A percentile compares a stretch with the other conserved stretches of the same genome.
phyloP scores from a whole-genome alignment of 2,329 filamentous ascomycete genomes.

The Dactylellina parvicollis region DNA sequence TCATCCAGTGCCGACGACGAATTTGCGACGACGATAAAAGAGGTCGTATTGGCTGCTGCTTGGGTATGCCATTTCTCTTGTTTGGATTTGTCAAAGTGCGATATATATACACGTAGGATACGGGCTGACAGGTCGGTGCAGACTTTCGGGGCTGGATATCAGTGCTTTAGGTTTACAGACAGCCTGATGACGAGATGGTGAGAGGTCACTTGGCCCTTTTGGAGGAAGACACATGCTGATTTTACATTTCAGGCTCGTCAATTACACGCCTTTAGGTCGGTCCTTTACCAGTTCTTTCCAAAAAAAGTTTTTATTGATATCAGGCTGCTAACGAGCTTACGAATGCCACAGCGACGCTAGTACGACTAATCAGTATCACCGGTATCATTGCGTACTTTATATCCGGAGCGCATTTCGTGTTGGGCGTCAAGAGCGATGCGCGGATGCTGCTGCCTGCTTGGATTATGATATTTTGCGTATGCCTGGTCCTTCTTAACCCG shows the following conservation, averaged over 20 bases:
- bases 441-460: constrained; percentile 78
- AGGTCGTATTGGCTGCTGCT: constrained; percentile 72
- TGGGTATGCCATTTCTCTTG: constrained; percentile 55
- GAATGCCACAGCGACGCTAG: constrained; percentile 72
- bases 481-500: constrained; percentile 58
- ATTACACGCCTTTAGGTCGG: constrained; percentile 76
- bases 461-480: constrained; percentile 79
- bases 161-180: constrained; percentile 84
- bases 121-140: constrained; percentile 60
- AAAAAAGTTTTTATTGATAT: neutral
- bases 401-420: constrained; percentile 75
- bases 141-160: constrained; percentile 80
- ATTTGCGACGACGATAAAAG: constrained; percentile 75
- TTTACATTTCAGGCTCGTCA: constrained; percentile 72
- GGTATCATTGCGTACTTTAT: constrained; percentile 79
- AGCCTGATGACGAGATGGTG: constrained; percentile 85
- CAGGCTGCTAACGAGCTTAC: constrained; percentile 9
- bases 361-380: constrained; percentile 79
- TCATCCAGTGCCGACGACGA: constrained; percentile 64
- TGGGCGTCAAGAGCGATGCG: constrained; percentile 75
- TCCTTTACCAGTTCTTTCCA: constrained; percentile 9
- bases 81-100: neutral
- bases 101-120: constrained; percentile 12
- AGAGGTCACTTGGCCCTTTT: neutral
- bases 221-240: constrained; percentile 32